Base-by-base conservation (phyloP, 2,329 filamentous ascomycete genomes). In the Metarhizium sp. region DNA sequence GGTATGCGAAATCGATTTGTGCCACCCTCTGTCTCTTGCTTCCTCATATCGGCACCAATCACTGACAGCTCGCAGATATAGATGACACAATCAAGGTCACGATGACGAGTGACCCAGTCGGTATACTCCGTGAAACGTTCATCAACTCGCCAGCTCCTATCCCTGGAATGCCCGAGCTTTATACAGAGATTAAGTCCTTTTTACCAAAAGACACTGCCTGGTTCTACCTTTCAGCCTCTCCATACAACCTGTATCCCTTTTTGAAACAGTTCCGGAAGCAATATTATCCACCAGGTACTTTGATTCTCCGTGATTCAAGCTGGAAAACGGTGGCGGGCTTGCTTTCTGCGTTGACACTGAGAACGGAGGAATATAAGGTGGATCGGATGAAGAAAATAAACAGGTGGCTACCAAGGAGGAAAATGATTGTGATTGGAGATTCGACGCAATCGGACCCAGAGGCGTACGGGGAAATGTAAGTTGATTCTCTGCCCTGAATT, bases 1-100 rank as follows among this genome's bases (percentile, higher is more conserved):
- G 82, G 82, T 85, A 70, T 52, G 72, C 49, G 11, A 45, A 45
- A 16, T 14, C 42, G 42, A 45, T 18, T 20, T 45, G 42, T 20
- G 3, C 20, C 42, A 45, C 6, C n/a, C n/a, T 20, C 7, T 30
- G 25, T 8, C 20, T 8, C 45, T 14, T 18, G 34, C 29, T 50
- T 45, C 18, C 18, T 11, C 32, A 40, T 42, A 4, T 16, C 36
- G 34, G 11, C 2, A 53, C 2, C 3, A 4, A 8, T 4, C 2
- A 10, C 38, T 48, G 40, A 8, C 51, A 4, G 3, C 8, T 30
- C 14, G 40, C 51, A 85, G 92, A 97, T 64, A 82, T 97, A 61
- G 94, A 97, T 66, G 92, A 97, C 71, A 96, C 92, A 0, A 95
- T 97, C 75, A 96, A 97, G 71, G 75, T 92, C 61, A 96, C 92